Base-by-base conservation (phyloP, 495 filamentous ascomycete genomes). In the Hypomontagnella submonticulosa region DNA sequence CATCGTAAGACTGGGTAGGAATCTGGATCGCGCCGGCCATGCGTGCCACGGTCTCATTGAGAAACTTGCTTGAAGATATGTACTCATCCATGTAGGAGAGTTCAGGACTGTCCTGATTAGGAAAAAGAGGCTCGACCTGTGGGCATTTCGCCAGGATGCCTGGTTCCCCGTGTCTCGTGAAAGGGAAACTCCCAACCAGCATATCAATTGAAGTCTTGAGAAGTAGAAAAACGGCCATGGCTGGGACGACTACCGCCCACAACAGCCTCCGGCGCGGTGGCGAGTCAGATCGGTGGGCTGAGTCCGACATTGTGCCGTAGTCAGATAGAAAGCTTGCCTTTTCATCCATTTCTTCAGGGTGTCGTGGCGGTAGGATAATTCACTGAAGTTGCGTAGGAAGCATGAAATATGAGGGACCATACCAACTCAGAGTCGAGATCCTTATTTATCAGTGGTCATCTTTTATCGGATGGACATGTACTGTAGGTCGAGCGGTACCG, bases 1-100 rank as follows among this genome's bases (percentile, higher is more conserved):
- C 83, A 61, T 89, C 86, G 57, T 81, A 88, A 10, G 79, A 82
- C 51, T 83, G 76, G 1, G 85, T 81, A 4, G 81, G 80, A 57
- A 88, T 83, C 54, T 79, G 77, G n/a, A 71, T 57, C 9, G 71
- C 71, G 1, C 71, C 71, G 4, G 65, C 58, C 51, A 73, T 52
- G 19, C 62, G 64, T 37, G 55, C 33, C 11, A 69, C 48, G 7
- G 71, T 63, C n/a, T 69, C 61, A 19, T 73, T 66, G 2, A 70
- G 47, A 47, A 73, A 73, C 8, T 57, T 61, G 23, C 62, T 34
- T 13, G 71, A 71, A 1, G 13, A 10, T 23, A 73, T 57, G 36
- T 67, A 67, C 2, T 61, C 58, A 19, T 73, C 65, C 55, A 73
- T 63, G 30, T 65, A 55, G 4, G 65, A 69, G 20, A 73, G 71